Base-by-base conservation (phyloP, 495 filamentous ascomycete species). In the Pyrenopolyporus hunteri region DNA sequence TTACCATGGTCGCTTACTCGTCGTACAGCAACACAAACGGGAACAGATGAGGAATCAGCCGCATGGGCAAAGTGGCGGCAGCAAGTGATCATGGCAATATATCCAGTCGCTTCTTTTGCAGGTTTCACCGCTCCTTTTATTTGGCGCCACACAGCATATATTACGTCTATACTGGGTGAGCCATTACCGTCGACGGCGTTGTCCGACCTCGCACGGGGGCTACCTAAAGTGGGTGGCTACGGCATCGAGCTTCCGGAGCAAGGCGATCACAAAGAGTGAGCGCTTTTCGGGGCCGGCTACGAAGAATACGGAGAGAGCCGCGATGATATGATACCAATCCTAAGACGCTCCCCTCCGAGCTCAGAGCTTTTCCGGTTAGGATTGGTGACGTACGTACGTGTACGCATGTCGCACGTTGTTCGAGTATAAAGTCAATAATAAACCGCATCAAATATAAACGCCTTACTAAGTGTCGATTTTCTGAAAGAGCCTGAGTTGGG, bases 1-100 rank as follows among this genome's bases (percentile, higher is more conserved):
- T 19, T 36, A 19, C 22, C 13, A 8, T 17, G 19, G 19, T 35
- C 36, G 25, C 28, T 33, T 35, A 63, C n/a, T 33, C 5, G 4
- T n/a, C 7, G 11, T 17, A 33, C 49, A 67, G 64, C 58, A 67
- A 57, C 25, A 48, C n/a, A 59, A 57, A 32, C 58, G 64, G 16
- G 59, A 58, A 23, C 58, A 63, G 6, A 63, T 33, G 20, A 53
- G 48, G 37, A 46, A 31, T 11, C 64, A 63, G 35, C 17, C 58
- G 19, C 22, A 43, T 28, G 33, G 51, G 2, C 33, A 29, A 19
- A 20, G 31, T 13, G 37, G 39, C 19, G 23, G 50, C 32, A 13
- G 23, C 1, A 20, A 53, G 51, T 35, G 44, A 60, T 26, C 50
- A 44, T 8, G 17, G 26, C 31, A 22, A 32, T n/a, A 31, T 4